Conservation (phyloP, 345 rosid species). For the Melastoma malabathricum region DNA sequence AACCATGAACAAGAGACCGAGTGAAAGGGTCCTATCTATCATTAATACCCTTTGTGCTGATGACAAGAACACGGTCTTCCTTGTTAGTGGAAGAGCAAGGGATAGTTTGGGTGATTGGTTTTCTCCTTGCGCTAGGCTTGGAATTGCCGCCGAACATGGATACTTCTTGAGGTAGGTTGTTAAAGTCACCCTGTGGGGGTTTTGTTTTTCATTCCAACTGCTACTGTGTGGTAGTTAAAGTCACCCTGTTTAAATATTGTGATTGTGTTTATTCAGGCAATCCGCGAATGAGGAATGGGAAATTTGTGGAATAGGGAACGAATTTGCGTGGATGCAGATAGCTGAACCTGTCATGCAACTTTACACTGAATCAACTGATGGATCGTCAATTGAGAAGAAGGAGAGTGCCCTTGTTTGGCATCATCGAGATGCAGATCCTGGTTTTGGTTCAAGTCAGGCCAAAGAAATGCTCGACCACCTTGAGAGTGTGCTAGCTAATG, state of each 20-base stretch:
- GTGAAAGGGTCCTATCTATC: constrained; percentile 35
- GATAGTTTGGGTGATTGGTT: constrained; percentile 58
- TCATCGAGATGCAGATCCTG: constrained; percentile 58
- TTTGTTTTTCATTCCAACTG: not conserved
- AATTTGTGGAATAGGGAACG: constrained; percentile 33
- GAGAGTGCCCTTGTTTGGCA: constrained; percentile 79
- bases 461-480: constrained; percentile 72
- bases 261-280: constrained; percentile 27
- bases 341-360: constrained; percentile 63
- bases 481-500: constrained; percentile 64
- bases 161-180: constrained; percentile 41
- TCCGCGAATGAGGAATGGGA: constrained; percentile 34
- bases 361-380: constrained; percentile 68
- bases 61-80: constrained; percentile 36
- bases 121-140: constrained; percentile 44
- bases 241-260: not conserved
- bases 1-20: constrained; percentile 51
- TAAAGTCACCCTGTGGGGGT: not conserved
- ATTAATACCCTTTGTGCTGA: constrained; percentile 41
- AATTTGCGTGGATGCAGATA: constrained; percentile 56
- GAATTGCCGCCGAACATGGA: constrained; percentile 70
- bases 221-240: too few species aligned
- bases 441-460: constrained; percentile 69
- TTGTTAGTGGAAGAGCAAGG: constrained; percentile 65
- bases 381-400: constrained; percentile 50